Evolutionary conservation across 2,329 filamentous ascomycete species (phyloP), one percentile per base, ranked within the genome.

Genomic region (Ascochyta fabae): DNA sequence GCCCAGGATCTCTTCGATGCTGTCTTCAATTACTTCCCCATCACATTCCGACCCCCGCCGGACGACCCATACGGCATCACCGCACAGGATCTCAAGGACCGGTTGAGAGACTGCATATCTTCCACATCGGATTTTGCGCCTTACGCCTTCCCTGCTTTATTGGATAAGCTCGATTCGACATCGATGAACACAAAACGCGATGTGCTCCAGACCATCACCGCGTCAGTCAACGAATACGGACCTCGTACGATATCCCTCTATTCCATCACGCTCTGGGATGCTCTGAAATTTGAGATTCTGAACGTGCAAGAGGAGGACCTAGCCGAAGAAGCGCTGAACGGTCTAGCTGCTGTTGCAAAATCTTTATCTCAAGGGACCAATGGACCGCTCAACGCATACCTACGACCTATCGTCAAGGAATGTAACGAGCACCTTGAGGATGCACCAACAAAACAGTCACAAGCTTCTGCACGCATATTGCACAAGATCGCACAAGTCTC

Each of bases 1-100:
- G 83, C 82, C 8, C 56, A 75, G 67, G 79, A 82, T 27, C 78
- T 89, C 40, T 89, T 89, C 67, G 87, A 90, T 61, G 81, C 86
- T 3, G 86, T 88, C 16, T 90, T 88, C 73, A 88, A 88, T 65
- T 90, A 90, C 71, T 90, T 89, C 67, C 87, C 87, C 0, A 89
- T 90, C 62, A 89, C 87, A 0, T 90, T 89, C 73, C 82, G 85
- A 65, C 86, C 87, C 10, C 87, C 87, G 1, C 87, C 86, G 10
- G 86, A 88, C 60, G 87, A 89, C 66, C 86, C 86, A 1, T 89
- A 88, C 58, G 85, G 86, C 1, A 88, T 90, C 58, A 89, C 87
- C 2, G 85, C 87, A 2, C 86, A 89, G 63, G 84, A 89, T 64
- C 72, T 90, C 54, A 90, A 90, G 66, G 81, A 83, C 47, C 81